Base-by-base conservation (phyloP, 1,139 yeast genomes). In the Pneumocystis oryctolagi region DNA sequence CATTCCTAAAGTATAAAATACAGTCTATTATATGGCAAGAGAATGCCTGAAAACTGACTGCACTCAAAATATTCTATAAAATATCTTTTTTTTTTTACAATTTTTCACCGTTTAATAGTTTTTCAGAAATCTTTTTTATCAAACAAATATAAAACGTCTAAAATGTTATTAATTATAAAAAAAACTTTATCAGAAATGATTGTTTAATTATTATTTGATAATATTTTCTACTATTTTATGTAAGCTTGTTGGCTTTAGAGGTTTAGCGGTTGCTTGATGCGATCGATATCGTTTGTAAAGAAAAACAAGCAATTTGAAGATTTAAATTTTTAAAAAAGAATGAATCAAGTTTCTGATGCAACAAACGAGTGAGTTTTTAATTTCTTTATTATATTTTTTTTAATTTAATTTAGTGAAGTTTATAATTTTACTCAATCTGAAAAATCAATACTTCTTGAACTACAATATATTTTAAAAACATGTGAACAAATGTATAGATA, bases 401-500 rank as follows among this genome's bases (percentile, higher is more conserved):
- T 47, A 47, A 47, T 25, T 47, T 47, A 8, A 47, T 47, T 28
- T 20, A 57, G 59, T 20, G 16, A 39, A 20, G 3, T 39, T 28
- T 1, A 35, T 57, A 9, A 14, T 57, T 35, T 39, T 9, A 57
- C 59, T 9, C 5, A 25, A 30, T 35, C 16, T 35, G 37, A 57
- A 20, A 39, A 39, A 28, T 30, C 20, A 39, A 57, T 57, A 35
- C 30, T 57, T 20, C 37, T 57, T 28, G 59, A 57, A 14, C 59
- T 57, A 9, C 59, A 57, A 57, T 20, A 57, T 35, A 57, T 57
- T 12, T 39, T 57, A 57, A 57, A 57, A 57, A 57, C 59, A 35
- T 57, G 59, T 28, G 59, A 57, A 57, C 42, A 35, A 35, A 57
- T 57, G 59, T 57, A 57, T 57, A 9, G 30, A 57, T 57, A 57